These are phyloP conservation scores for Volvariella volvacea DNA, from an alignment of 1,284 basidiomycete genomes.

Conservation along the genomic window DNA sequence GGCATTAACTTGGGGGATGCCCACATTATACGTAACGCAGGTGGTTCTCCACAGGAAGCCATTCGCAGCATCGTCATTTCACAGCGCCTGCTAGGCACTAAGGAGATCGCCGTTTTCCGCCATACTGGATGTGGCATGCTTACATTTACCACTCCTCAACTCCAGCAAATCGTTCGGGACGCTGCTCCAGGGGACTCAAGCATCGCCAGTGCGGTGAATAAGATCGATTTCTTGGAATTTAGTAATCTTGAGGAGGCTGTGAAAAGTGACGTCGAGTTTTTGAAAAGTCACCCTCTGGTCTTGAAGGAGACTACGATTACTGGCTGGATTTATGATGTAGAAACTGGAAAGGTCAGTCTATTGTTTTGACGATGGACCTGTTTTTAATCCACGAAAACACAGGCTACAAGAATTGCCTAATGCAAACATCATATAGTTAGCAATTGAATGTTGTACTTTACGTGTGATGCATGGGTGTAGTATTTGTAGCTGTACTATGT, in stretches of 20 bases:
- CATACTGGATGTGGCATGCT: slow-evolving; percentile 69
- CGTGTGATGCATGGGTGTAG: no score
- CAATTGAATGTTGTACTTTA: no score
- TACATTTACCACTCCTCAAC: slow-evolving; percentile 44
- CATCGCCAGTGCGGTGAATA: slow-evolving; percentile 35
- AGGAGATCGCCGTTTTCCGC: slow-evolving; percentile 59
- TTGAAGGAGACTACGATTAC: slow-evolving; percentile 47
- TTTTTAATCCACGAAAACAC: no score
- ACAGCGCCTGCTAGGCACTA: slow-evolving; percentile 60
- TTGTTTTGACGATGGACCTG: no score
- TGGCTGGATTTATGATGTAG: slow-evolving; percentile 63
- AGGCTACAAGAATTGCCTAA: no score
- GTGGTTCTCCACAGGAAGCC: slow-evolving; percentile 46
- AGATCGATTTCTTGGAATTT: slow-evolving; percentile 57
- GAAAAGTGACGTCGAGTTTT: slow-evolving; percentile 47
- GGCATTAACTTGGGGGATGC: slow-evolving; percentile 61
- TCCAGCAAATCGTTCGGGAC: slow-evolving; percentile 45
- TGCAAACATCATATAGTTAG: no score
- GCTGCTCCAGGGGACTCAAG: slow-evolving; percentile 31
- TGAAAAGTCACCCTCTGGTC: slow-evolving; percentile 49
- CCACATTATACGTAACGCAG: slow-evolving; percentile 65
- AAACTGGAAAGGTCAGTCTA: slow-evolving; percentile 45
- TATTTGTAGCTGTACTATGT: no score
- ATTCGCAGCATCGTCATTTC: slow-evolving; percentile 63
- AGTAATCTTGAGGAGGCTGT: slow-evolving; percentile 45